Percentiles rank a stretch among this genome's conserved stretches.
These are phyloP conservation scores for Dactylellina cionopaga DNA, from an alignment of 2,329 filamentous ascomycete species.

Conservation along the genomic window DNA sequence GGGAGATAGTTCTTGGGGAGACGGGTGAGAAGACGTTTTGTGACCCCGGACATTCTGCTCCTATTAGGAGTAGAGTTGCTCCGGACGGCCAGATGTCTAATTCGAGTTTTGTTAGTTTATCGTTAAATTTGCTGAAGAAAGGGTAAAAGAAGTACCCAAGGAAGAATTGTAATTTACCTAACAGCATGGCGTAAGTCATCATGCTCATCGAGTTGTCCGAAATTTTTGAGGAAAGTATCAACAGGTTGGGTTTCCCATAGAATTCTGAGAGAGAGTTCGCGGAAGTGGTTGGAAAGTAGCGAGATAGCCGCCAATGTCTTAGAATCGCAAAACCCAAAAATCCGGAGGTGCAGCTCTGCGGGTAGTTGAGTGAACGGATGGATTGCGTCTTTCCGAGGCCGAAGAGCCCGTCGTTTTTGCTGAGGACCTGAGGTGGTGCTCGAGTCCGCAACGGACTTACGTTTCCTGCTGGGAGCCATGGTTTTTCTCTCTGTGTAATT, in stretches of 20 bases:
- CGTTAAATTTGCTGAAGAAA: not conserved
- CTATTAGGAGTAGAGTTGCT: slow-evolving; percentile 6
- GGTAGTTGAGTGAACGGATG: slow-evolving; percentile 22
- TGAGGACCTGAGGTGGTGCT: not conserved
- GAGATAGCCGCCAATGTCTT: slow-evolving; percentile 23
- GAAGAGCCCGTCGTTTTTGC: slow-evolving; percentile 6
- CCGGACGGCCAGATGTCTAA: slow-evolving; percentile 24
- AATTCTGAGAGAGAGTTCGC: slow-evolving; percentile 19
- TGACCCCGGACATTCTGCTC: slow-evolving; percentile 5
- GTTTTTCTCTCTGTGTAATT: not conserved
- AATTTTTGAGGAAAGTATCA: slow-evolving; percentile 17
- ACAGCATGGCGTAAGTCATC: slow-evolving; percentile 40
- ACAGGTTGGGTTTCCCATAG: slow-evolving; percentile 36
- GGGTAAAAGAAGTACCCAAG: too few species aligned
- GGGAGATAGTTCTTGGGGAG: slow-evolving; percentile 25
- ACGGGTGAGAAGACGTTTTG: slow-evolving; percentile 4
- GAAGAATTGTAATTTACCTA: slow-evolving; percentile 25
- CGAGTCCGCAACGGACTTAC: not conserved
- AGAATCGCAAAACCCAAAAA: slow-evolving; percentile 21
- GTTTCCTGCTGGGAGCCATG: not conserved
- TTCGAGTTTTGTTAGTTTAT: not conserved
- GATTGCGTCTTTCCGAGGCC: not conserved
- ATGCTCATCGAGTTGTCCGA: slow-evolving; percentile 27
- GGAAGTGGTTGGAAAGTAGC: slow-evolving; percentile 11
- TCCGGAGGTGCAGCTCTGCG: slow-evolving; percentile 23